Conservation (phyloP, 768 basidiomycete genomes). For the Boletus eberwhitei region DNA sequence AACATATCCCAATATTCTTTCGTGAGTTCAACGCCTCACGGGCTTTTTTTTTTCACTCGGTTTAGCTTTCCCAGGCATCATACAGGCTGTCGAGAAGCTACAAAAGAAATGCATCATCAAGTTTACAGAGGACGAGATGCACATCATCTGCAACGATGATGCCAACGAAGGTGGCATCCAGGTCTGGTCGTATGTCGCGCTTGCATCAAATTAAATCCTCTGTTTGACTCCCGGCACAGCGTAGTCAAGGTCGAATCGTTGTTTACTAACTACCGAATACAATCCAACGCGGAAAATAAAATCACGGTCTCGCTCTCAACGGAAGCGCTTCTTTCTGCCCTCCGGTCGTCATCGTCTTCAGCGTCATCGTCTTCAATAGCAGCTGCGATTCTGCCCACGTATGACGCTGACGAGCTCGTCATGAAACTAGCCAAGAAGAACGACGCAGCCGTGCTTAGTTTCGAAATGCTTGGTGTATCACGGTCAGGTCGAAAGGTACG, state of each 20-base stretch:
- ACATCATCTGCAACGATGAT: constrained; percentile 80
- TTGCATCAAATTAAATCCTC: constrained; percentile 30
- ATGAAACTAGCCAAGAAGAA: constrained; percentile 89
- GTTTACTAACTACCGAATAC: constrained; percentile 77
- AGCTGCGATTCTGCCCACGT: constrained; percentile 30
- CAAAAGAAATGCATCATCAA: constrained; percentile 83
- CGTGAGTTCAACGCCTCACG: constrained; percentile 34
- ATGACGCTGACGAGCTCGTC: constrained; percentile 62
- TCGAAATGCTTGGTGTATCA: constrained; percentile 68
- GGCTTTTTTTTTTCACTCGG: neutral
- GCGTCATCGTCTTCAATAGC: constrained; percentile 38
- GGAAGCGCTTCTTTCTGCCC: constrained; percentile 70
- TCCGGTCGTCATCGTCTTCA: constrained; percentile 60
- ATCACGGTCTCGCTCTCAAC: constrained; percentile 72
- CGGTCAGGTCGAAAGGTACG: constrained; percentile 60
- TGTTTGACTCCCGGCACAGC: constrained; percentile 31
- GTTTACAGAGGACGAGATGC: constrained; percentile 70
- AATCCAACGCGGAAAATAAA: constrained; percentile 80
- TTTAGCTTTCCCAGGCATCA: constrained; percentile 48
- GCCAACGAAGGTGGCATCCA: constrained; percentile 81
- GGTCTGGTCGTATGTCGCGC: constrained; percentile 66
- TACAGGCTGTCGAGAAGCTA: constrained; percentile 79
- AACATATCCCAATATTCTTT: constrained; percentile 55
- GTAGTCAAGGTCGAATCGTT: constrained; percentile 65
- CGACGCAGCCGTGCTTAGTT: constrained; percentile 70